Conservation (phyloP, 1,139 yeast species). For the Debaryomyces robertsiae region DNA sequence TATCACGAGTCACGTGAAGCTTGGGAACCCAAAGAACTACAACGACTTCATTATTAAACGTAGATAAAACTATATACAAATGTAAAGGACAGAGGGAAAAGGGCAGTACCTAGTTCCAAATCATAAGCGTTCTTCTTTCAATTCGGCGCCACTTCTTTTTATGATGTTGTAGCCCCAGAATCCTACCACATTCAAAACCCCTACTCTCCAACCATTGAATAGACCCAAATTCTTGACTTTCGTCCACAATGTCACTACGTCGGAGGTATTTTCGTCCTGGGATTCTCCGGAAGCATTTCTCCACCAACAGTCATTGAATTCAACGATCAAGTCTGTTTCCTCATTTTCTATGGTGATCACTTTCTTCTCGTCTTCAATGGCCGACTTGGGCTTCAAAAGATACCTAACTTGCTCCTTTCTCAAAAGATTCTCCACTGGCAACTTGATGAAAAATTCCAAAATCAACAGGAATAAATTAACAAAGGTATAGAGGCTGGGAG, state of each 20-base stretch:
- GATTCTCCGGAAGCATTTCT: slow-evolving; percentile 15
- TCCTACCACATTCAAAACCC: slow-evolving; percentile 75
- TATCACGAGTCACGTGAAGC: slow-evolving; percentile 3
- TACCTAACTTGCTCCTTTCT: slow-evolving; percentile 80
- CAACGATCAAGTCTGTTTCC: slow-evolving; percentile 54
- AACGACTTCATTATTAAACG: neutral
- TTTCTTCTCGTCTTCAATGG: slow-evolving; percentile 31
- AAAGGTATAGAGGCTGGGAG: slow-evolving; percentile 59
- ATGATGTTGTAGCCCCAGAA: slow-evolving; percentile 79
- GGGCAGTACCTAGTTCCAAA: too few species aligned
- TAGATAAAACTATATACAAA: slow-evolving; percentile 7
- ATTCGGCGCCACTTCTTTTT: slow-evolving; percentile 51
- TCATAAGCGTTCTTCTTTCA: slow-evolving; percentile 42
- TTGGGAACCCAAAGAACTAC: neutral
- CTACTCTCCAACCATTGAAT: slow-evolving; percentile 92
- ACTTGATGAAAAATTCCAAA: slow-evolving; percentile 68
- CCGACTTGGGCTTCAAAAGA: slow-evolving; percentile 45
- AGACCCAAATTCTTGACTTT: slow-evolving; percentile 41
- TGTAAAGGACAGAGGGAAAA: neutral
- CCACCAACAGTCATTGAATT: slow-evolving; percentile 33
- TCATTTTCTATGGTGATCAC: slow-evolving; percentile 45
- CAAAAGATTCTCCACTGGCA: slow-evolving; percentile 86
- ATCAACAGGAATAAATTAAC: slow-evolving; percentile 60
- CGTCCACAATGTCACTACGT: slow-evolving; percentile 16
- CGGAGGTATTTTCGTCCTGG: slow-evolving; percentile 12